Base-by-base conservation (phyloP, 495 filamentous ascomycete species). In the Hypoxylon fuscum region DNA sequence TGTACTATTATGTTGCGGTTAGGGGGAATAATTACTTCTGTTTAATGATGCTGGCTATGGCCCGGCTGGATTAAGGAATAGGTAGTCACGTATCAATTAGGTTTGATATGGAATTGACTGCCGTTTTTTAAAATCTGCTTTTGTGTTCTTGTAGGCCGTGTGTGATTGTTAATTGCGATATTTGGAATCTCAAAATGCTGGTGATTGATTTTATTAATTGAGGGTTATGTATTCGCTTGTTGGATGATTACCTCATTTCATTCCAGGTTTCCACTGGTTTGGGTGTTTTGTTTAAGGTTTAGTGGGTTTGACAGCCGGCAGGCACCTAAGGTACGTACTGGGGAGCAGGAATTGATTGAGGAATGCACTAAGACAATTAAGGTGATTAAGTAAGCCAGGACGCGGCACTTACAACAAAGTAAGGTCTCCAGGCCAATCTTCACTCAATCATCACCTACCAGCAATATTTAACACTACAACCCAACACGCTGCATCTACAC, bases 331-430 rank as follows among this genome's bases (percentile, higher is more conserved):
- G 18, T 41, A 20, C 35, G 38, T 44, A 20, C 42, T 15, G 31
- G 9, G 9, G 27, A 9, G 9, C 34, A 11, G n/a, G 15, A 37
- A 14, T 11, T 37, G 34, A 11, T 14, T 37, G 15, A 37, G n/a
- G n/a, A n/a, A n/a, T n/a, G n/a, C 34, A 14, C 34, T 5, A 37
- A 4, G 12, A n/a, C 10, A 5, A 35, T 23, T 25, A 22, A 6
- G 37, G 38, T 1, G 8, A 32, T 66, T 66, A 66, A 34, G 53
- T 66, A 66, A 66, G 41, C 63, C 48, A 15, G 15, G 38, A 37
- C 47, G 48, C 48, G 57, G 57, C 57, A 66, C 63, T 66, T 66
- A n/a, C 55, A 58, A 47, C 47, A 57, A 58, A 56, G 37, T 55
- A 62, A 37, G 18, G 48, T 29, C 21, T 58, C 54, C 47, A 51